Conservation (phyloP, 2,329 filamentous ascomycete genomes). For the Pseudogymnoascus sp. region DNA sequence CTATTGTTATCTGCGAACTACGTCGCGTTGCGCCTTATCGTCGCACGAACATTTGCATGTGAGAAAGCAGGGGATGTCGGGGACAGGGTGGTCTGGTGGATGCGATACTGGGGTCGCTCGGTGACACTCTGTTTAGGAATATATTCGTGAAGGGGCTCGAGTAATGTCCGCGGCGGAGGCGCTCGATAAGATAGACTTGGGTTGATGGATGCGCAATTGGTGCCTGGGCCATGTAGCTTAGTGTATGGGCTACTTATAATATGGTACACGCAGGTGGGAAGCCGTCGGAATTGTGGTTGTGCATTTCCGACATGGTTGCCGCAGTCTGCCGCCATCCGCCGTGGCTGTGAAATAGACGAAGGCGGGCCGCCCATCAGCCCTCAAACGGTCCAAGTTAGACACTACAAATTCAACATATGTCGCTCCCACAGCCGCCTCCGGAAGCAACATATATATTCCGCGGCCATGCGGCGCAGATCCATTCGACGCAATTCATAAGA, state of each 20-base stretch:
- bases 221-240: neutral
- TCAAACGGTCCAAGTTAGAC: conserved; percentile 1
- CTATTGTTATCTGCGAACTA: conserved; percentile 1
- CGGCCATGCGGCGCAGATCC: conserved; percentile 75
- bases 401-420: conserved; percentile 3
- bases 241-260: neutral
- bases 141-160: neutral
- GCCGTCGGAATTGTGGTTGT: conserved; percentile 1
- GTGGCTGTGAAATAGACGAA: conserved; percentile 2
- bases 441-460: conserved; percentile 58
- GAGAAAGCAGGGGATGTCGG: conserved; percentile 4
- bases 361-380: conserved; percentile 3
- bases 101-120: neutral
- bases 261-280: neutral
- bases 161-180: neutral
- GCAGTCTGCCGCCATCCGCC: conserved; percentile 2
- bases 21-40: conserved; percentile 9
- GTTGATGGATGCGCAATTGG: neutral
- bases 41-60: conserved; percentile 5
- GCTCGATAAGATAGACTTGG: neutral
- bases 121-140: neutral
- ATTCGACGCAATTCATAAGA: conserved; percentile 65
- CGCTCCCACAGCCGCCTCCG: conserved; percentile 23
- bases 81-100: neutral
- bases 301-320: neutral